A percentile compares a stretch with the other conserved stretches of the same genome.
phyloP scores from a whole-genome alignment of 495 filamentous ascomycete genomes.

The Aspergillus ellipticus region DNA sequence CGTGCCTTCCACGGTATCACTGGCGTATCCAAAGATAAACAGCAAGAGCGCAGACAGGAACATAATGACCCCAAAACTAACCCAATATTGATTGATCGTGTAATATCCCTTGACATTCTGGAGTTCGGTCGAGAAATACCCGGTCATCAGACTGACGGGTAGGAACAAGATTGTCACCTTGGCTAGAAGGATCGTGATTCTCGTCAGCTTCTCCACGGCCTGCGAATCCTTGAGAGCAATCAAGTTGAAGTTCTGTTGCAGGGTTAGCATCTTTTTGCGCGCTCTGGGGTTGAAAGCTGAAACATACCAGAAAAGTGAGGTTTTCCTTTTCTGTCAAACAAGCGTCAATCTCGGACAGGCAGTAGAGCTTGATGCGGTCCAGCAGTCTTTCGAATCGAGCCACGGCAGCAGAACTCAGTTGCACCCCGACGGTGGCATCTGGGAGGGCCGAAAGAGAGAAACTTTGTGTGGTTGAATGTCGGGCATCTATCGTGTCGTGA shows the following conservation, averaged over 20 bases:
- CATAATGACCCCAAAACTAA: conserved; percentile 64
- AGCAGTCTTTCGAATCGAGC: conserved; percentile 72
- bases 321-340: conserved; percentile 76
- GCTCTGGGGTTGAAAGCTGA: conserved; percentile 8
- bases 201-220: conserved; percentile 71
- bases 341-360: conserved; percentile 75
- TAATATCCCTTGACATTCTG: conserved; percentile 55
- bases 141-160: conserved; percentile 78
- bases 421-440: conserved; percentile 48
- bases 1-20: conserved; percentile 49
- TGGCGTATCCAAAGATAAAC: conserved; percentile 40
- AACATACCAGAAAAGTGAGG: conserved; percentile 68
- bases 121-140: conserved; percentile 77
- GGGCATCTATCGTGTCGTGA: conserved; percentile 25
- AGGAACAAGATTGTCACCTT: conserved; percentile 83
- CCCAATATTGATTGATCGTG: conserved; percentile 66
- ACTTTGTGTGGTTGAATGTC: conserved; percentile 26
- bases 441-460: conserved; percentile 15
- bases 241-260: conserved; percentile 74
- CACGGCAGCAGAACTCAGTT: conserved; percentile 59
- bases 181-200: conserved; percentile 76
- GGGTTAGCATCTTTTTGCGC: conserved; percentile 13
- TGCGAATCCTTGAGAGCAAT: conserved; percentile 80
- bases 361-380: conserved; percentile 74
- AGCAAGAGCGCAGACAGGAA: conserved; percentile 58